Evolutionary conservation across 768 basidiomycete genomes (phyloP).

Genomic region (Leccinellum albellum): DNA sequence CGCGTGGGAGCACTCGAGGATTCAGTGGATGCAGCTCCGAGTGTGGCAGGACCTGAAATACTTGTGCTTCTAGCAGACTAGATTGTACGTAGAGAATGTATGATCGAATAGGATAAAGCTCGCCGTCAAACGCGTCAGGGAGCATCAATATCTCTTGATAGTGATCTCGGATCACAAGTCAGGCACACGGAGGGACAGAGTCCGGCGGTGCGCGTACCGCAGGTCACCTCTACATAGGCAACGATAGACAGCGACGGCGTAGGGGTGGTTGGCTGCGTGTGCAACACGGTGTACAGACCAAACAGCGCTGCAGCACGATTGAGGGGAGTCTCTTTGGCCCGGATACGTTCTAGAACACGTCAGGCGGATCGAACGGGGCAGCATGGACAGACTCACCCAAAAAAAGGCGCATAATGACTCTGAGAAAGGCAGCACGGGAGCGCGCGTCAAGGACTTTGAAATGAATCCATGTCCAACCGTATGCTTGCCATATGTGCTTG

Average conservation of each 20-base stretch:
- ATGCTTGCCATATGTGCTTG: constrained; percentile 61
- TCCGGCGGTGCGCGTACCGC: constrained; percentile 38
- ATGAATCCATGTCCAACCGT: constrained; percentile 75
- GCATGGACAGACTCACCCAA: constrained; percentile 44
- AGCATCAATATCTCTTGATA: constrained; percentile 48
- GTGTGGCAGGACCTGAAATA: constrained; percentile 60
- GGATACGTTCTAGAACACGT: constrained; percentile 47
- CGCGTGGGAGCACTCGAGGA: constrained; percentile 67
- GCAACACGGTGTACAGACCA: constrained; percentile 65
- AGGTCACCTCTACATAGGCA: constrained; percentile 57
- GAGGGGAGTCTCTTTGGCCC: constrained; percentile 47
- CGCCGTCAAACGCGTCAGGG: constrained; percentile 41
- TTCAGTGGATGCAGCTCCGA: constrained; percentile 48
- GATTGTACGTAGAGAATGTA: constrained; percentile 49
- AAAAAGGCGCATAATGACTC: constrained; percentile 58
- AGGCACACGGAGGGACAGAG: neutral
- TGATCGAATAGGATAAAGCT: constrained; percentile 44
- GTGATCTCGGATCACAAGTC: constrained; percentile 44
- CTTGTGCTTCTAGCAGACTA: constrained; percentile 42
- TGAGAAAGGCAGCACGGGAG: constrained; percentile 60
- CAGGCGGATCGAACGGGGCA: neutral
- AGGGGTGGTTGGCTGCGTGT: constrained; percentile 58
- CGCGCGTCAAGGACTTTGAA: constrained; percentile 69
- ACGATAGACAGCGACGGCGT: constrained; percentile 48
- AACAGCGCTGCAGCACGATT: constrained; percentile 62